phyloP scores from a whole-genome alignment of 2,329 filamentous ascomycete species.

The Myriosclerotinia curreyana region DNA sequence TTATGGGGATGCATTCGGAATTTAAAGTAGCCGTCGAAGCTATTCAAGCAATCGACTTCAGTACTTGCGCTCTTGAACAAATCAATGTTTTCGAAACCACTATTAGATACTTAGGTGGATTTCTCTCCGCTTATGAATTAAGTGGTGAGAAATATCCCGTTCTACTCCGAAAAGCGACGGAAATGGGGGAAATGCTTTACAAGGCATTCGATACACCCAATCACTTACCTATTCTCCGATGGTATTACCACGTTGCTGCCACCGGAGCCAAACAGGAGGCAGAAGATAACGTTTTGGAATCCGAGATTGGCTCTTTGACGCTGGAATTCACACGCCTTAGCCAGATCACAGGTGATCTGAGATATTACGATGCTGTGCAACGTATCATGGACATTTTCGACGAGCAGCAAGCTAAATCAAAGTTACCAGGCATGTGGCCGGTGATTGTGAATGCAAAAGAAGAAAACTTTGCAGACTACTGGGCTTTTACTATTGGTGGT shows the following conservation, averaged over 20 bases:
- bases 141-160: slow-evolving; percentile 34
- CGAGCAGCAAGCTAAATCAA: slow-evolving; percentile 49
- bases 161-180: slow-evolving; percentile 36
- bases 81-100: slow-evolving; percentile 43
- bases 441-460: slow-evolving; percentile 51
- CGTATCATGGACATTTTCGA: slow-evolving; percentile 56
- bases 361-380: slow-evolving; percentile 59
- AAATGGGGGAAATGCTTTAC: slow-evolving; percentile 39
- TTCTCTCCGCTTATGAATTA: slow-evolving; percentile 41
- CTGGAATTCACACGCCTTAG: slow-evolving; percentile 62
- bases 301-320: slow-evolving; percentile 57
- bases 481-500: slow-evolving; percentile 49
- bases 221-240: slow-evolving; percentile 48
- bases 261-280: slow-evolving; percentile 61
- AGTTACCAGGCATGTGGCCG: slow-evolving; percentile 62
- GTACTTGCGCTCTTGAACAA: slow-evolving; percentile 24
- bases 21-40: slow-evolving; percentile 63
- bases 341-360: slow-evolving; percentile 58
- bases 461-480: slow-evolving; percentile 32
- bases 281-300: slow-evolving; percentile 46
- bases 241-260: slow-evolving; percentile 41
- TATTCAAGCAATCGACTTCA: slow-evolving; percentile 56
- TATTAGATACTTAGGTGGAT: slow-evolving; percentile 42
- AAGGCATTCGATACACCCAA: slow-evolving; percentile 52
- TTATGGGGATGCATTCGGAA: slow-evolving; percentile 73